These are phyloP conservation scores for Flaveria ramosissima DNA, from an alignment of 129 eudicot genomes.

Conservation along the genomic window DNA sequence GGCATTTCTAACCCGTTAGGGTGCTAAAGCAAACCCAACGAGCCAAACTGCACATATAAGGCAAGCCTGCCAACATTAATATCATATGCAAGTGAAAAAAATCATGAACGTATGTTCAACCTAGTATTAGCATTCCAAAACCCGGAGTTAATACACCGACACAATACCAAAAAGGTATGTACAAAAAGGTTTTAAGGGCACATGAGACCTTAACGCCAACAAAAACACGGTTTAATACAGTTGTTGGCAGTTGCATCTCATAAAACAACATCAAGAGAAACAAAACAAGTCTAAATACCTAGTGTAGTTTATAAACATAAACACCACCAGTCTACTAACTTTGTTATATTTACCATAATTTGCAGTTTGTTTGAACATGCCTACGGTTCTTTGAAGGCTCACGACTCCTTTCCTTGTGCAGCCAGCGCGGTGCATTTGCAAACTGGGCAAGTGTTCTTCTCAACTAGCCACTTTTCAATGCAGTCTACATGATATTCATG, in stretches of 20 bases:
- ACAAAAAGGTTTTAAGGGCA: constrained; percentile 35
- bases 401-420: constrained; percentile 22
- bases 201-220: constrained; percentile 26
- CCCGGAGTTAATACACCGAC: constrained; percentile 26
- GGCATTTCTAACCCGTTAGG: background rate
- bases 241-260: constrained; percentile 35
- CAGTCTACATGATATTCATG: constrained; percentile 88
- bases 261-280: constrained; percentile 29
- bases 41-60: background rate
- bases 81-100: background rate
- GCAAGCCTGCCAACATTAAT: background rate
- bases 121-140: constrained; percentile 36
- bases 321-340: constrained; percentile 36
- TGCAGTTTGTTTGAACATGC: constrained; percentile 32
- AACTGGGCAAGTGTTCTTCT: constrained; percentile 82
- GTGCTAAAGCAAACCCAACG: background rate
- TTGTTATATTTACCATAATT: constrained; percentile 41
- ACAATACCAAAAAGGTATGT: constrained; percentile 36
- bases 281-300: constrained; percentile 35
- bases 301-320: constrained; percentile 31
- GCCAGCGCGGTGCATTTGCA: constrained; percentile 79
- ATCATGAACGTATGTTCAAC: constrained; percentile 14
- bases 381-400: constrained; percentile 29
- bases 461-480: constrained; percentile 77
- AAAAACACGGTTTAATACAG: constrained; percentile 31